These are phyloP conservation scores for Eimeria praecox DNA, from an alignment of 169 alveolate species.

Conservation along the genomic window DNA sequence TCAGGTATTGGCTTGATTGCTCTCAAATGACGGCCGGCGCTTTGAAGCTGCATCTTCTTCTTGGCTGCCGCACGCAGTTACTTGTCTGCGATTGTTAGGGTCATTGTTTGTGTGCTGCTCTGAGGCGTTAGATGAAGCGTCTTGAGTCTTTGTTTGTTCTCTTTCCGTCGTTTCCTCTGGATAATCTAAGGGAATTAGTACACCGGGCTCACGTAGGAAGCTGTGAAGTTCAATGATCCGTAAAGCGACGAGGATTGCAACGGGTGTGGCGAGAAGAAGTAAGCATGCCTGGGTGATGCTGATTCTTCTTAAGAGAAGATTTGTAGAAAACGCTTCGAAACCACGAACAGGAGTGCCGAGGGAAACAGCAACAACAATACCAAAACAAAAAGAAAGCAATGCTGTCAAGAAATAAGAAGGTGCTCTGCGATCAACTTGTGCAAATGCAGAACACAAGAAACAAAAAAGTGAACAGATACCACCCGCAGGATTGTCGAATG, in stretches of 20 bases:
- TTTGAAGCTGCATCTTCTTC: neutral
- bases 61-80: neutral
- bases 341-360: slow-evolving; percentile 25
- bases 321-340: slow-evolving; percentile 14
- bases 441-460: slow-evolving; percentile 42
- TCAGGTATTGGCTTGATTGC: neutral
- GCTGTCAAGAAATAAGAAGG: slow-evolving; percentile 37
- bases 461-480: slow-evolving; percentile 50
- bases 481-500: slow-evolving; percentile 26
- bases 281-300: slow-evolving; percentile 18
- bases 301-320: neutral
- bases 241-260: neutral
- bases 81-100: neutral
- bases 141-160: neutral
- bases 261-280: neutral
- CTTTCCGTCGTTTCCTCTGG: slow-evolving; percentile 5
- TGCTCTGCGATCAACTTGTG: slow-evolving; percentile 35
- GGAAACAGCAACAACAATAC: slow-evolving; percentile 34
- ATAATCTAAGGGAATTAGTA: neutral
- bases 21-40: neutral
- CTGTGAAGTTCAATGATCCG: slow-evolving; percentile 35
- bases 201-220: slow-evolving; percentile 43
- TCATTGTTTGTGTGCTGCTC: neutral
- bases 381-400: slow-evolving; percentile 4
- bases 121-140: neutral